Percentiles rank a stretch among this genome's conserved stretches.
Conservation (phyloP, 1,284 basidiomycete species). For the Dichomitus squalens region DNA sequence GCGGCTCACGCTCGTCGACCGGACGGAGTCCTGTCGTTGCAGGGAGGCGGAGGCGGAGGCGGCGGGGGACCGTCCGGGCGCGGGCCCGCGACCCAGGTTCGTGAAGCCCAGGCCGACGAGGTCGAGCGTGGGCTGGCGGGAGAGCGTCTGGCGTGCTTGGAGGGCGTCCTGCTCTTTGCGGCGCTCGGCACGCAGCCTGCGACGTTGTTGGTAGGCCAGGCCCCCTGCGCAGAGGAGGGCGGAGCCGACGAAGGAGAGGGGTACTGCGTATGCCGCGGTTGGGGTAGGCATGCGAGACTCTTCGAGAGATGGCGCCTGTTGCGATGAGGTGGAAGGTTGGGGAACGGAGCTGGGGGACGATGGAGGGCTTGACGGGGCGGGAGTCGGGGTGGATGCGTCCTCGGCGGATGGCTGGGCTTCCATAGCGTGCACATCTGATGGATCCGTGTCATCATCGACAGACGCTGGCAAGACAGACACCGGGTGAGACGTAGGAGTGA, state of each 20-base stretch:
- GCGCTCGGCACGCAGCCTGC: slow-evolving; percentile 31
- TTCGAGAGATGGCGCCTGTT: slow-evolving; percentile 23
- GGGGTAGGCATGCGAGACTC: slow-evolving; percentile 37
- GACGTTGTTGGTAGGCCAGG: slow-evolving; percentile 33
- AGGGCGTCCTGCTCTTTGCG: slow-evolving; percentile 17
- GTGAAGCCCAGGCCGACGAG: slow-evolving; percentile 18
- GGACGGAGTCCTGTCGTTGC: background rate
- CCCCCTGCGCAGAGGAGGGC: slow-evolving; percentile 42
- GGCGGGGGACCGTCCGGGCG: background rate
- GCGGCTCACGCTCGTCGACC: slow-evolving; percentile 19
- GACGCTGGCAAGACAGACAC: background rate
- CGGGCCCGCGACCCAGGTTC: slow-evolving; percentile 7
- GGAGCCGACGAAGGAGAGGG: slow-evolving; percentile 44
- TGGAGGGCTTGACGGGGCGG: background rate
- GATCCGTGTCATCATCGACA: background rate
- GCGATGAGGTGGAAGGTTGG: slow-evolving; percentile 11
- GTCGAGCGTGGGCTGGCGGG: slow-evolving; percentile 20
- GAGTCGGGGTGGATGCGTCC: background rate
- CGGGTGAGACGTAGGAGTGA: background rate
- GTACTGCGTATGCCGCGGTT: slow-evolving; percentile 45
- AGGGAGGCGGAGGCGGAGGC: background rate
- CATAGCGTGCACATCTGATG: background rate
- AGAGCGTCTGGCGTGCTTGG: slow-evolving; percentile 10
- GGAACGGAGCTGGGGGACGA: background rate
- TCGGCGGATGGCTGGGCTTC: background rate